Percentiles rank a stretch among this genome's conserved stretches.
phyloP scores from a whole-genome alignment of 306 rosid species.

The Sechiopsis laciniata region DNA sequence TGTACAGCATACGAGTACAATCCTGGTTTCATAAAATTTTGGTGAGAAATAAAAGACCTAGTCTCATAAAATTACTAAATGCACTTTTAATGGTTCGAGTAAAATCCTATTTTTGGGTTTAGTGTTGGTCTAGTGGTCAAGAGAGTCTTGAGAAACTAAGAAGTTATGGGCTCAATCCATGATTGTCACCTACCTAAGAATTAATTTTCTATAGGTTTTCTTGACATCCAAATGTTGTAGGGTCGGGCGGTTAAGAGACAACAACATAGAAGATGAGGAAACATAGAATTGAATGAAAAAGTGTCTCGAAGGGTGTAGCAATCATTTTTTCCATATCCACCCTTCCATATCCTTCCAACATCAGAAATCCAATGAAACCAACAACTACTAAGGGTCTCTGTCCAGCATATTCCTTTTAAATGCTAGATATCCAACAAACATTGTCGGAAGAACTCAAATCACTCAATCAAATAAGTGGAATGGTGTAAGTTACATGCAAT shows the following conservation, averaged over 20 bases:
- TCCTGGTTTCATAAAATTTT: neutral
- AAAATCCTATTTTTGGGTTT: neutral
- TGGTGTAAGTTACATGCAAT: neutral
- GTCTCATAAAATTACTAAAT: neutral
- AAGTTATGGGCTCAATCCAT: too few relatives aligned
- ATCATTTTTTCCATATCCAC: neutral
- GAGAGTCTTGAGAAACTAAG: too few relatives aligned
- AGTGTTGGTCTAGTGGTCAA: too few relatives aligned
- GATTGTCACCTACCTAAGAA: too few relatives aligned
- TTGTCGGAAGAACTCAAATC: neutral
- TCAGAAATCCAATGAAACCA: neutral
- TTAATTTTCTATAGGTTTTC: too few relatives aligned
- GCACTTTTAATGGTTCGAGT: neutral
- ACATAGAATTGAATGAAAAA: neutral
- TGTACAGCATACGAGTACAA: neutral
- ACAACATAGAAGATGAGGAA: neutral
- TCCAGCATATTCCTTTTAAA: neutral
- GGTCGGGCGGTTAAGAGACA: neutral
- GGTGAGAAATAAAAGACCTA: neutral
- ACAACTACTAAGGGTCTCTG: neutral
- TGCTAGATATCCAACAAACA: neutral
- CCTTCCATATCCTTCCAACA: neutral
- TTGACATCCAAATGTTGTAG: too few relatives aligned
- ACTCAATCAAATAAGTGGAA: conserved; percentile 4
- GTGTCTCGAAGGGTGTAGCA: neutral